A percentile compares a stretch with the other conserved stretches of the same genome.
These are phyloP conservation scores for Cercospora zeae-maydis DNA, from an alignment of 2,329 filamentous ascomycete genomes.

Conservation along the genomic window DNA sequence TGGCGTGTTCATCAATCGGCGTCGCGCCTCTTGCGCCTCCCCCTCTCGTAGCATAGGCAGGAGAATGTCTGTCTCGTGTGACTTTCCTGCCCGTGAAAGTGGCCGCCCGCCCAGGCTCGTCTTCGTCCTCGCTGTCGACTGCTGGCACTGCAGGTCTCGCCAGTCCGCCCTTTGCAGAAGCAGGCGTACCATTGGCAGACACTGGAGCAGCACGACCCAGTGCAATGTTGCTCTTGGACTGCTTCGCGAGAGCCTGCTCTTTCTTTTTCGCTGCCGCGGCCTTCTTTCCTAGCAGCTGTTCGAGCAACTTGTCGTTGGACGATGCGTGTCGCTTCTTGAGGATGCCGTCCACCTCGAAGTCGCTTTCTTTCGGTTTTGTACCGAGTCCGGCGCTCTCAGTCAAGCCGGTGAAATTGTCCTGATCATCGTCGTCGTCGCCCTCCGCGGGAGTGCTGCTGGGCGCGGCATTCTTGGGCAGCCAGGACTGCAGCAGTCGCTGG, in stretches of 20 bases:
- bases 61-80: constrained; percentile 13
- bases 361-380: constrained; percentile 8
- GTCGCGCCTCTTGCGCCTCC: neutral
- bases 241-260: constrained; percentile 18
- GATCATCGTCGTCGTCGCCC: constrained; percentile 47
- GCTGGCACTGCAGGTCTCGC: constrained; percentile 18
- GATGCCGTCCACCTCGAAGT: constrained; percentile 32
- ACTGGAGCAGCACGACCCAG: constrained; percentile 14
- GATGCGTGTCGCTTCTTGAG: constrained; percentile 37
- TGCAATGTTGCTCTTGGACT: constrained; percentile 14
- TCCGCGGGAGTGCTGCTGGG: constrained; percentile 3
- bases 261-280: constrained; percentile 36
- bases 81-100: constrained; percentile 24
- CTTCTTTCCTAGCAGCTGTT: constrained; percentile 43
- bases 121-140: constrained; percentile 38
- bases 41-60: constrained; percentile 12
- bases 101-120: constrained; percentile 30
- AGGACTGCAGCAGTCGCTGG: constrained; percentile 54
- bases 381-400: constrained; percentile 21
- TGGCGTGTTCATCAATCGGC: constrained; percentile 13
- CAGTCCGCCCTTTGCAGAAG: neutral
- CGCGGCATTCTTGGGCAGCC: constrained; percentile 43
- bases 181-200: neutral
- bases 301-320: constrained; percentile 43
- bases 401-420: constrained; percentile 49